Conservation (phyloP, 176 grass and related monocot genomes). For the Phoenix roebelenii region DNA sequence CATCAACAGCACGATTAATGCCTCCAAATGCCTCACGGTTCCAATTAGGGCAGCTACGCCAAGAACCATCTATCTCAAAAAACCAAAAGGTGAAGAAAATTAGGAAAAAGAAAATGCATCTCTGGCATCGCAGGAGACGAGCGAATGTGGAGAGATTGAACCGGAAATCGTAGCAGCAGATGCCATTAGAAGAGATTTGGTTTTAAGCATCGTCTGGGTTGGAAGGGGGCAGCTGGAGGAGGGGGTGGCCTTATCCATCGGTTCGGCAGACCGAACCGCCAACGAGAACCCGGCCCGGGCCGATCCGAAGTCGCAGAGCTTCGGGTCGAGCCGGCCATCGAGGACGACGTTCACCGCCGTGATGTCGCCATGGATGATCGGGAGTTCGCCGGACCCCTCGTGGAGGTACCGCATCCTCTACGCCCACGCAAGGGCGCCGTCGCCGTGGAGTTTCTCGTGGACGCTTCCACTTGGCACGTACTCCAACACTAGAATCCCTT, state of each 20-base stretch:
- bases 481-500: constrained; percentile 73
- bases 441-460: constrained; percentile 36
- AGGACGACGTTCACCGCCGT: constrained; percentile 84
- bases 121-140: constrained; percentile 51
- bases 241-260: neutral
- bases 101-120: constrained; percentile 14
- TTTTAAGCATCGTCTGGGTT: no score
- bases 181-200: constrained; percentile 32
- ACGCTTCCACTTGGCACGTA: constrained; percentile 67
- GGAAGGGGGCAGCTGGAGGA: no score
- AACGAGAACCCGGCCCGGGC: constrained; percentile 69
- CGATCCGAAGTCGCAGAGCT: constrained; percentile 82
- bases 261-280: constrained; percentile 18
- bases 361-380: constrained; percentile 69
- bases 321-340: constrained; percentile 7
- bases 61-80: neutral
- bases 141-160: constrained; percentile 51
- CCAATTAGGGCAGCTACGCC: constrained; percentile 37
- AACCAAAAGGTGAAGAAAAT: neutral
- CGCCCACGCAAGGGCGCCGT: constrained; percentile 31
- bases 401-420: constrained; percentile 73
- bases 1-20: constrained; percentile 3
- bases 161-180: constrained; percentile 34
- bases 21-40: constrained; percentile 36
- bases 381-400: constrained; percentile 11